phyloP scores from a whole-genome alignment of 306 rosid genomes.

The Begonia fuchsioides region DNA sequence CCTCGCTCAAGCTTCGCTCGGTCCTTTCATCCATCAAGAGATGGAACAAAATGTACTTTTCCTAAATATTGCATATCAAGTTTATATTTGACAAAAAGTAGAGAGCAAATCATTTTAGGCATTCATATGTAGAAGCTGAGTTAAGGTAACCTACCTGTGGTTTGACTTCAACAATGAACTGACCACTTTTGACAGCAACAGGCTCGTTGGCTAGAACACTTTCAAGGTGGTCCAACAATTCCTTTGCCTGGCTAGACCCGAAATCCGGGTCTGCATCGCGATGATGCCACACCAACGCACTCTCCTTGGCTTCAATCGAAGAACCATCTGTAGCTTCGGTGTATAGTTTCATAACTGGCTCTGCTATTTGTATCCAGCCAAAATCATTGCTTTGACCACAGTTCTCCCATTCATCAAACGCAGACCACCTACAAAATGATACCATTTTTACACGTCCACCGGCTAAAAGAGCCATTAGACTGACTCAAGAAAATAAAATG shows the following conservation, averaged over 20 bases:
- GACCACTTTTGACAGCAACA: slow-evolving; percentile 51
- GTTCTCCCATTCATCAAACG: slow-evolving; percentile 30
- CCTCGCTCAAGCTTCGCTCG: too few species aligned
- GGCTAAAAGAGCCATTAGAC: slow-evolving; percentile 1
- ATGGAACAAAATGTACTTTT: too few species aligned
- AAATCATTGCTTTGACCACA: slow-evolving; percentile 38
- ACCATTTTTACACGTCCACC: not conserved
- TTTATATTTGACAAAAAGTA: too few species aligned
- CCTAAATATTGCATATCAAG: too few species aligned
- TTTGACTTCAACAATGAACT: slow-evolving; percentile 63
- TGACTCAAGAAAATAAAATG: not conserved
- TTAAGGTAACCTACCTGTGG: slow-evolving; percentile 33
- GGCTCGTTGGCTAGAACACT: slow-evolving; percentile 61
- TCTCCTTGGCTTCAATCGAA: slow-evolving; percentile 43
- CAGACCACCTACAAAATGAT: slow-evolving; percentile 50
- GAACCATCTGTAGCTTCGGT: slow-evolving; percentile 69
- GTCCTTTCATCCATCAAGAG: too few species aligned
- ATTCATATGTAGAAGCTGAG: not conserved
- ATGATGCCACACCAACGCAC: slow-evolving; percentile 68
- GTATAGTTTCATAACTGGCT: slow-evolving; percentile 49
- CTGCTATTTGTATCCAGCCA: slow-evolving; percentile 54
- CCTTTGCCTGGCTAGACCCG: slow-evolving; percentile 60
- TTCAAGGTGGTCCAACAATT: slow-evolving; percentile 55
- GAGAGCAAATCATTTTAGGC: too few species aligned
- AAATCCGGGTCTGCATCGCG: slow-evolving; percentile 63